Evolutionary conservation across 352 stramenopile species (phyloP).

Genomic region (Pythium folliculosum): DNA sequence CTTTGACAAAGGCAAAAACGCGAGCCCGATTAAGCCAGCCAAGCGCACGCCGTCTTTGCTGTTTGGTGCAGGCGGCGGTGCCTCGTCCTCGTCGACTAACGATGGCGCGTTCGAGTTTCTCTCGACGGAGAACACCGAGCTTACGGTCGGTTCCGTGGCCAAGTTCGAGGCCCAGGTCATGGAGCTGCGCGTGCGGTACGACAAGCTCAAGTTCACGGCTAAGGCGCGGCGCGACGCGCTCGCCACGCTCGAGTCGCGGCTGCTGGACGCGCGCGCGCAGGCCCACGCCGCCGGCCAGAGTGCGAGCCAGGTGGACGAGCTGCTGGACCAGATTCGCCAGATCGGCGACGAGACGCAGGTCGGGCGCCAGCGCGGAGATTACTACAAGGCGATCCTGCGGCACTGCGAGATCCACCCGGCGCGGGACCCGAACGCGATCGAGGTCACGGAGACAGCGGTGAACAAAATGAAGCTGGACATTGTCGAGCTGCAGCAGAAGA

Average conservation of each 20-base stretch:
- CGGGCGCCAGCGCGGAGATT: constrained; percentile 70
- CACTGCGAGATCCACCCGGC: constrained; percentile 80
- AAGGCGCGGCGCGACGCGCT: constrained; percentile 60
- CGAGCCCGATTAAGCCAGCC: constrained; percentile 14
- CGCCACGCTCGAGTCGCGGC: constrained; percentile 52
- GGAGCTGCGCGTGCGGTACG: constrained; percentile 70
- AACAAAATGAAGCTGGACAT: constrained; percentile 68
- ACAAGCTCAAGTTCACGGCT: constrained; percentile 69
- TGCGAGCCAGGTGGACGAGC: constrained; percentile 53
- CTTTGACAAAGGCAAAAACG: not conserved
- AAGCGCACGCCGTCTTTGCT: constrained; percentile 26
- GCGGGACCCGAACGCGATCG: constrained; percentile 78
- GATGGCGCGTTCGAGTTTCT: constrained; percentile 63
- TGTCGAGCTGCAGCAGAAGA: constrained; percentile 67
- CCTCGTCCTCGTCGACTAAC: constrained; percentile 22
- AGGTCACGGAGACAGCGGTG: constrained; percentile 60
- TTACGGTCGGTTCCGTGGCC: constrained; percentile 51
- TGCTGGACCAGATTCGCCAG: constrained; percentile 65
- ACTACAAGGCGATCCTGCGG: constrained; percentile 78
- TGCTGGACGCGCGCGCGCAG: constrained; percentile 55
- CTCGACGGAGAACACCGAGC: constrained; percentile 51
- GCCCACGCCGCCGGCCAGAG: constrained; percentile 46
- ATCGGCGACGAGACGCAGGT: constrained; percentile 62
- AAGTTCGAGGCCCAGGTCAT: constrained; percentile 65
- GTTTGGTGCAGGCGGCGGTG: not conserved